Percentiles rank a stretch among this genome's conserved stretches.
These are phyloP conservation scores for Pichia sp. DNA, from an alignment of 1,139 yeast species.

Conservation along the genomic window DNA sequence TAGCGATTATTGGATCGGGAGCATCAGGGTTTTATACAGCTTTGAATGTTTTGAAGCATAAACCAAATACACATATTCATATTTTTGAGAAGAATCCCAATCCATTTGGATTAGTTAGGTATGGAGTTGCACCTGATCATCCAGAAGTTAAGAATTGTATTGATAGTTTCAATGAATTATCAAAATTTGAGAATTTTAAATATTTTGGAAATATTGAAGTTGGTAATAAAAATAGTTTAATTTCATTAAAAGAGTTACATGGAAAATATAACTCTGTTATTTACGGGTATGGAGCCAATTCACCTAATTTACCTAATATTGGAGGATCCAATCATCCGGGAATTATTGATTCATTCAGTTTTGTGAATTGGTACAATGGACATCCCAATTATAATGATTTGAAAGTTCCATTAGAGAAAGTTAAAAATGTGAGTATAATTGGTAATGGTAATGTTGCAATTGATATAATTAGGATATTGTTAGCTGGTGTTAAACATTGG, in stretches of 20 bases:
- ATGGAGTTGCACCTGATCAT: conserved; percentile 99
- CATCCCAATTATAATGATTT: conserved; percentile 52
- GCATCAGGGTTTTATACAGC: conserved; percentile 96
- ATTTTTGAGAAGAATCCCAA: conserved; percentile 78
- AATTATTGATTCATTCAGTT: conserved; percentile 75
- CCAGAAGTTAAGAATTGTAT: conserved; percentile 92
- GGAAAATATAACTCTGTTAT: conserved; percentile 64
- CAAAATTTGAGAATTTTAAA: conserved; percentile 34
- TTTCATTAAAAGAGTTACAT: conserved; percentile 39
- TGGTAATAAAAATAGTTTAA: conserved; percentile 21
- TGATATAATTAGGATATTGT: conserved; percentile 75
- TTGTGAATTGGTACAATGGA: conserved; percentile 96
- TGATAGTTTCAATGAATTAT: conserved; percentile 63
- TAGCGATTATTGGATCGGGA: conserved; percentile 89
- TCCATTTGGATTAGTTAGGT: conserved; percentile 86
- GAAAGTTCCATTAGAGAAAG: conserved; percentile 50
- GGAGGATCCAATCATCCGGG: conserved; percentile 55
- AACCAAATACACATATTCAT: conserved; percentile 36
- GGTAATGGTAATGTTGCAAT: conserved; percentile 98
- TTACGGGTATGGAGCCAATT: conserved; percentile 75
- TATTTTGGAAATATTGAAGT: conserved; percentile 72
- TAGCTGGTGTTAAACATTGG: conserved; percentile 57
- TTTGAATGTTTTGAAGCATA: conserved; percentile 56
- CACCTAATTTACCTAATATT: conserved; percentile 38
- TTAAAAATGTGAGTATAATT: conserved; percentile 66